A percentile compares a stretch with the other conserved stretches of the same genome.
Evolutionary conservation across 1,284 basidiomycete genomes (phyloP).

Genomic region (Leccinum subfulvum): DNA sequence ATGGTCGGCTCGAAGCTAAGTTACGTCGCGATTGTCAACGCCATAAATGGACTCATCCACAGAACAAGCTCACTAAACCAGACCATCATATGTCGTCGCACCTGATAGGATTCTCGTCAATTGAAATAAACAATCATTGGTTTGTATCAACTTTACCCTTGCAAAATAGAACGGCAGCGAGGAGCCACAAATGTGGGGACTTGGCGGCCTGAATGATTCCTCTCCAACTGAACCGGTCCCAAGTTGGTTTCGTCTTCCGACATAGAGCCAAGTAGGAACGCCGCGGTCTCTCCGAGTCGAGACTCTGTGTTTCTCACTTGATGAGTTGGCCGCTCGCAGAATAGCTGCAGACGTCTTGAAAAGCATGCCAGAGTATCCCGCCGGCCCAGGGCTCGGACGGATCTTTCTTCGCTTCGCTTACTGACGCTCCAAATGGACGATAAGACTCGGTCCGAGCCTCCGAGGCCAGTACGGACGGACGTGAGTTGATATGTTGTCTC

Average conservation of each 20-base stretch:
- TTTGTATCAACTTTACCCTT: conserved; percentile 19
- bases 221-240: conserved; percentile 37
- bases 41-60: not conserved
- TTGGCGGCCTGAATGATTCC: conserved; percentile 37
- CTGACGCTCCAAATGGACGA: no score
- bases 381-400: no score
- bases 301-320: no score
- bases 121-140: not conserved
- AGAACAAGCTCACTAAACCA: conserved; percentile 30
- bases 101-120: conserved; percentile 30
- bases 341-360: no score
- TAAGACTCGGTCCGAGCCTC: no score
- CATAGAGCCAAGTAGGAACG: conserved; percentile 24
- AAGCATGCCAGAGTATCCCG: no score
- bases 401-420: no score
- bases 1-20: conserved; percentile 55
- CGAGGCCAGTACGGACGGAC: no score
- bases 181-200: conserved; percentile 37
- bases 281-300: no score
- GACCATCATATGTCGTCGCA: conserved; percentile 36
- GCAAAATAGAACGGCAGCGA: conserved; percentile 28
- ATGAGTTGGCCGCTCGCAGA: no score
- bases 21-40: conserved; percentile 2
- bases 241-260: conserved; percentile 32
- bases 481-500: no score